Evolutionary conservation across 192 early-diverging fungal species (phyloP), one percentile per base, ranked within the genome.

Genomic region (Chytriomyces confervae): DNA sequence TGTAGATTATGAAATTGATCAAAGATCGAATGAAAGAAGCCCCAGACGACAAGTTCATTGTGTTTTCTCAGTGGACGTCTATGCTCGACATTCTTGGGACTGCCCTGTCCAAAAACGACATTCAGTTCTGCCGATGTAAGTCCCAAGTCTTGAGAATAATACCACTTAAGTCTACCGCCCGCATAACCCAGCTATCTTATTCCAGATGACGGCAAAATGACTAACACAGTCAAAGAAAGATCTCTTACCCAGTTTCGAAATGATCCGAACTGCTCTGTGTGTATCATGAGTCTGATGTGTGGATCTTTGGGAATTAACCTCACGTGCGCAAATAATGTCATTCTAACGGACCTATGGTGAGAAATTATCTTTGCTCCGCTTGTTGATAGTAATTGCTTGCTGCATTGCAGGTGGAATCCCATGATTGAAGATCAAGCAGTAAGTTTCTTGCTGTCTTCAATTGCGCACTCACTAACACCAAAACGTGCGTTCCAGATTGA

Each of bases 1-100:
- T 65, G 18, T 43, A 78, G 74, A 78, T 47, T 20, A 77, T 61
- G 8, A 61, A n/a, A 65, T 63, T 78, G 18, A 69, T 76, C 49
- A 16, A 49, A 5, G 18, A 45, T n/a, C 29, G 47, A 24, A n/a
- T 67, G 61, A 75, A 75, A 62, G 47, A 27, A 23, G 61, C 50
- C 23, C 69, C 69, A 7, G 69, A n/a, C 36, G 69, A 70, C 24
- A 96, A 96, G 78, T 90, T 89, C 29, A 93, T 98, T 6, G 91
- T 98, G 0, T 98, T 97, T 79, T 97, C 96, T 11, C 97, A 98
- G 77, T 98, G 93, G 85, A 96, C 95, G 1, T 81, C 83, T 9
- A 83, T 79, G 79, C 81, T 88, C 27, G 73, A 83, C 13, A 69
- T 86, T 3, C 48, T 79, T 9, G 79, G 79, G 44, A 67, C 79